A percentile compares a stretch with the other conserved stretches of the same genome.
Evolutionary conservation across 2,329 filamentous ascomycete species (phyloP).

Genomic region (Ceratocystis cubensis): DNA sequence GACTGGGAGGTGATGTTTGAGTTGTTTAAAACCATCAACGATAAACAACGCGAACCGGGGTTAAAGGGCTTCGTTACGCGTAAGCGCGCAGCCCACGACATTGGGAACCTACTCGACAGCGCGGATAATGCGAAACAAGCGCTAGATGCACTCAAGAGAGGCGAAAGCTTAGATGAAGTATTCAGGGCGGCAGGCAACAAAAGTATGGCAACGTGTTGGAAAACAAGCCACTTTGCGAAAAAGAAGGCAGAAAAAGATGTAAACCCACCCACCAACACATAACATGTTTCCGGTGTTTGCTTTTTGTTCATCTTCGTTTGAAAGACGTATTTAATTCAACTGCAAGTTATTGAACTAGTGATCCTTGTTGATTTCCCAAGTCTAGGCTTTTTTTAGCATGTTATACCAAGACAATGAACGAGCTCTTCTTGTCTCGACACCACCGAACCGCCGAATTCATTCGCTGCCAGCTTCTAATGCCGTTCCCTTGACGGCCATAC

Average conservation of each 20-base stretch:
- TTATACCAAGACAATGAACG: background rate
- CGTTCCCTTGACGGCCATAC: constrained; percentile 50
- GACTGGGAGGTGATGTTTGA: constrained; percentile 35
- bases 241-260: background rate
- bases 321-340: background rate
- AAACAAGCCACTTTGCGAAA: constrained; percentile 18
- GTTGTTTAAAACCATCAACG: constrained; percentile 31
- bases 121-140: constrained; percentile 36
- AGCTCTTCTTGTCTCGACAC: background rate
- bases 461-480: constrained; percentile 22
- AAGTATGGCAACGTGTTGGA: constrained; percentile 15
- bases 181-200: constrained; percentile 5
- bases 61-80: constrained; percentile 26
- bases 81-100: constrained; percentile 28
- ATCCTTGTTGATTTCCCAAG: background rate
- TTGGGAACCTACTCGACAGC: constrained; percentile 36
- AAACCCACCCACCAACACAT: background rate
- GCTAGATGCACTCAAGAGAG: constrained; percentile 35
- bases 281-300: background rate
- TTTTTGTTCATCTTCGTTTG: background rate
- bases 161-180: constrained; percentile 29
- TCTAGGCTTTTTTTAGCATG: background rate
- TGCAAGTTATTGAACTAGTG: background rate
- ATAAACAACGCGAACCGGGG: constrained; percentile 26
- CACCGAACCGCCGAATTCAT: background rate